phyloP scores from a whole-genome alignment of 305 asterid genomes.

The Fraxinus dipetala region DNA sequence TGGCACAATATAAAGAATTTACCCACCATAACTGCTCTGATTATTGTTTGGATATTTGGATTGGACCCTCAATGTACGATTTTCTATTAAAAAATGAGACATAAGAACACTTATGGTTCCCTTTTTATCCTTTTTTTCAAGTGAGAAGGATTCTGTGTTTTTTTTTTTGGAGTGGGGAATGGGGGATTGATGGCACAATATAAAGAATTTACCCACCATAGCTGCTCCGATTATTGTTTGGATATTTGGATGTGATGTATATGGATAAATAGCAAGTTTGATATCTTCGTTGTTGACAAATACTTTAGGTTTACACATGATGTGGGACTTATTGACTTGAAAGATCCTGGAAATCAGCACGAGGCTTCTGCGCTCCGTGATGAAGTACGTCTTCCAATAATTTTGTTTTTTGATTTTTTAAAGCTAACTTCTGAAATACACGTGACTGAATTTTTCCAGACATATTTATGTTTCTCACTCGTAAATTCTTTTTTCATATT shows the following conservation, averaged over 20 bases:
- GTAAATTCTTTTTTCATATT: slow-evolving; percentile 17
- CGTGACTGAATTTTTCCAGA: slow-evolving; percentile 13
- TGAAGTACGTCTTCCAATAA: slow-evolving; percentile 58
- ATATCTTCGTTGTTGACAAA: slow-evolving; percentile 28
- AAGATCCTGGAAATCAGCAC: slow-evolving; percentile 65
- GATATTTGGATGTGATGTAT: not conserved
- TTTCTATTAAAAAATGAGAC: too few species aligned
- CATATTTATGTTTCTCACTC: slow-evolving; percentile 17
- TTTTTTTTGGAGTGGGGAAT: not conserved
- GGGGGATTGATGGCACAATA: not conserved
- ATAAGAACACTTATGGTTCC: too few species aligned
- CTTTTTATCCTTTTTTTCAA: not conserved
- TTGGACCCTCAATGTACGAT: not conserved
- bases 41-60: not conserved
- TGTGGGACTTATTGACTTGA: slow-evolving; percentile 53
- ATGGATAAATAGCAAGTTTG: not conserved
- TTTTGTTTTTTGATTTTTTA: slow-evolving; percentile 18
- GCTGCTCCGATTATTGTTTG: not conserved
- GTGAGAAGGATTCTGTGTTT: not conserved
- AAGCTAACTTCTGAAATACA: slow-evolving; percentile 22
- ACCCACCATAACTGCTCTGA: not conserved
- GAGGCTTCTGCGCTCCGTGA: slow-evolving; percentile 92
- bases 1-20: not conserved
- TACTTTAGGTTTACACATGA: slow-evolving; percentile 63
- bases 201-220: not conserved